A percentile compares a stretch with the other conserved stretches of the same genome.
Conservation (phyloP, 352 stramenopile species). For the Peronospora belbahrii region DNA sequence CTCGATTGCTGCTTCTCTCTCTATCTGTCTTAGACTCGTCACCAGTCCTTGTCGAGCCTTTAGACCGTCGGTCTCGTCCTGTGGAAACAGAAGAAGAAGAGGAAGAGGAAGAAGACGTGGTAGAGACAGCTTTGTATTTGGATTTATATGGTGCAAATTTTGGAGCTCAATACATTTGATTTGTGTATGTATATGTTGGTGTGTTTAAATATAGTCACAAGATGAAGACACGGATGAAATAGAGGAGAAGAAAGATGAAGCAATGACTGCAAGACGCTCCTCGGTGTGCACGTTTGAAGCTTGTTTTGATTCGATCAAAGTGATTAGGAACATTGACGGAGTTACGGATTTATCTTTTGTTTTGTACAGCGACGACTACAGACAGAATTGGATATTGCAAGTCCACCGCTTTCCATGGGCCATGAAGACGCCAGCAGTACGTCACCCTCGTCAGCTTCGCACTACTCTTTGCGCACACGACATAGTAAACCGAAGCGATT, state of each 20-base stretch:
- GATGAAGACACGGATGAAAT: constrained; percentile 17
- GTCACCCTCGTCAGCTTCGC: constrained; percentile 16
- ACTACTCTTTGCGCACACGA: constrained; percentile 51
- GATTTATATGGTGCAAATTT: not conserved
- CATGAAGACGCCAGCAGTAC: constrained; percentile 10
- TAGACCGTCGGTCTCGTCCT: constrained; percentile 1
- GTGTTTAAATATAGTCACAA: constrained; percentile 10
- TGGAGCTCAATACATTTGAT: too few species aligned
- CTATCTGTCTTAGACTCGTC: constrained; percentile 19
- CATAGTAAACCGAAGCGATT: constrained; percentile 49
- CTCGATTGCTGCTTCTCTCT: not conserved
- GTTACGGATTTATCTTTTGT: not conserved
- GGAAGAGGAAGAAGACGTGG: not conserved
- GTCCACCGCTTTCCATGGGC: constrained; percentile 2
- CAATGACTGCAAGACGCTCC: constrained; percentile 1
- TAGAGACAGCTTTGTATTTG: too few species aligned
- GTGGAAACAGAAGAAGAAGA: constrained; percentile 16
- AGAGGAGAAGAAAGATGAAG: constrained; percentile 9
- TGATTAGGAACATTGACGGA: too few species aligned
- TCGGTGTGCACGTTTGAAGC: constrained; percentile 12
- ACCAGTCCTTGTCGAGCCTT: constrained; percentile 14
- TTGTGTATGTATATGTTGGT: not conserved
- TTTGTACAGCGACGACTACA: constrained; percentile 16
- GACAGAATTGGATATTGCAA: constrained; percentile 7
- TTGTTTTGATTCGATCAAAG: not conserved